These are phyloP conservation scores for Amesomyces nigricolor DNA, from an alignment of 2,329 filamentous ascomycete species.

Conservation along the genomic window DNA sequence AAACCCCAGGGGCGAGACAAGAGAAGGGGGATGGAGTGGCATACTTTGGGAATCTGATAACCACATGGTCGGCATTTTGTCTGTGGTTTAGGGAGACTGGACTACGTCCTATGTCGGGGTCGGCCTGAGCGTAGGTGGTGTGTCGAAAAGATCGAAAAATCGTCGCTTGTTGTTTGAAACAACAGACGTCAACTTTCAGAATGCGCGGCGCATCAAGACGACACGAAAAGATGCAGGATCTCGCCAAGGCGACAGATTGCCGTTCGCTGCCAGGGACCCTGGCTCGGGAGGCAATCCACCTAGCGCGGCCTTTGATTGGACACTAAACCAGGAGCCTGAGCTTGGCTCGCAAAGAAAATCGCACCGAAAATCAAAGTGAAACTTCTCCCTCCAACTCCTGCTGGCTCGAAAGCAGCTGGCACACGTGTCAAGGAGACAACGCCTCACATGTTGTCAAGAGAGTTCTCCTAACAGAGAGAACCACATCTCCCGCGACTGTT, in stretches of 20 bases:
- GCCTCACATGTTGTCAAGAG: too few species aligned
- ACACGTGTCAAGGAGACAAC: too few species aligned
- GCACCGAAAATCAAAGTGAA: neutral
- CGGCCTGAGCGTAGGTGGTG: neutral
- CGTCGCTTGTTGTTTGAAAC: neutral
- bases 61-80: conserved; percentile 84
- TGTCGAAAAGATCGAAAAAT: neutral
- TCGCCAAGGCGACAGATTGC: conserved; percentile 5
- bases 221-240: conserved; percentile 2
- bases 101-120: too few species aligned
- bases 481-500: too few species aligned
- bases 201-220: conserved; percentile 11
- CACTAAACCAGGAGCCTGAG: neutral
- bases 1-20: neutral
- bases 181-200: neutral
- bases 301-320: neutral
- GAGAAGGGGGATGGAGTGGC: neutral
- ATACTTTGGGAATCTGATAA: conserved; percentile 90
- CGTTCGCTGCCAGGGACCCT: conserved; percentile 4
- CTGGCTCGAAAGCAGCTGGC: neutral
- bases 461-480: too few species aligned
- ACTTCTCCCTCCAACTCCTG: neutral
- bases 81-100: neutral
- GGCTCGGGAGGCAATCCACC: conserved; percentile 7
- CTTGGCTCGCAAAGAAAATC: neutral